Conservation (phyloP, 2,329 filamentous ascomycete species). For the Penicillium sp. region DNA sequence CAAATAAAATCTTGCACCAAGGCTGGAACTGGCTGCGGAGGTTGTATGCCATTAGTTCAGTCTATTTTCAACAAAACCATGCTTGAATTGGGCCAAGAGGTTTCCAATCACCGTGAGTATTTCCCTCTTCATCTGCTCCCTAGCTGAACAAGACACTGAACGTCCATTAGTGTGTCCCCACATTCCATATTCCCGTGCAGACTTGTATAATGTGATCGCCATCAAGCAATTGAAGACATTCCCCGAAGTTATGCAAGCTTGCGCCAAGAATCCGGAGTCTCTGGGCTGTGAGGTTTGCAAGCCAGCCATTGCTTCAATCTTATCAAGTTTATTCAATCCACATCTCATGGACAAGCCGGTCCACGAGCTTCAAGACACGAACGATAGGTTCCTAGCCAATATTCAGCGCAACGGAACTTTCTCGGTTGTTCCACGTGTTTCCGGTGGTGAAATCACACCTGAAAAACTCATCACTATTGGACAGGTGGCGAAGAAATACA, state of each 20-base stretch:
- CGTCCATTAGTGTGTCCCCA: constrained; percentile 64
- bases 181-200: constrained; percentile 76
- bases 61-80: constrained; percentile 89
- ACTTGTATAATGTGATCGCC: constrained; percentile 85
- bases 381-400: constrained; percentile 82
- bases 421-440: constrained; percentile 77
- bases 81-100: constrained; percentile 77
- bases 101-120: constrained; percentile 65
- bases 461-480: constrained; percentile 82
- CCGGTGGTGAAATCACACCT: constrained; percentile 81
- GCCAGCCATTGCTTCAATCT: constrained; percentile 74
- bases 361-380: constrained; percentile 82
- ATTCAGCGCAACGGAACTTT: constrained; percentile 91
- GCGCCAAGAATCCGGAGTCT: constrained; percentile 67
- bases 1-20: constrained; percentile 89
- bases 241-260: constrained; percentile 70
- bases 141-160: constrained; percentile 1
- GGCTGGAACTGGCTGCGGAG: constrained; percentile 84
- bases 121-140: background rate
- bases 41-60: constrained; percentile 83
- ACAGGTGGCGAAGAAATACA: constrained; percentile 77
- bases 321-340: constrained; percentile 77
- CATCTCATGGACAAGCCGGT: constrained; percentile 70
- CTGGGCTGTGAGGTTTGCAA: constrained; percentile 85
- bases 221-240: constrained; percentile 74